Base-by-base conservation (phyloP, 2,329 filamentous ascomycete species). In the Dactylellina leptospora region DNA sequence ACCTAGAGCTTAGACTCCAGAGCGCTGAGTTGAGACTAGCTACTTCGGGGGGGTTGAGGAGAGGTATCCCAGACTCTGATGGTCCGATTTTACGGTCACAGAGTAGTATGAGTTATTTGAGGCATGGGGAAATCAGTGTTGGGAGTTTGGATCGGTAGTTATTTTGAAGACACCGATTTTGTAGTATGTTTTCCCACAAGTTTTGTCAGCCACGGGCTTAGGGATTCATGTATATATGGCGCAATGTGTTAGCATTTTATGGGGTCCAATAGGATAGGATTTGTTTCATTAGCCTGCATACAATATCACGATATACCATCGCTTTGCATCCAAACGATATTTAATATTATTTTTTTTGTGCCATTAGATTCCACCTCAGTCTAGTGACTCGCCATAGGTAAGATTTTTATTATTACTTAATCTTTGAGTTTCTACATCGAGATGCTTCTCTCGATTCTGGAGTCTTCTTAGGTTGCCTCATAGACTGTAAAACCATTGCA, bases 1-100 rank as follows among this genome's bases (percentile, higher is more conserved):
- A 68, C 30, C 27, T 68, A 16, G 62, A 68, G 23, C 23, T 44
- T 18, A 45, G 62, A 27, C 42, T 68, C 20, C 62, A 68, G 36
- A 68, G 62, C 25, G 62, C 62, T 18, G 62, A 68, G 54, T 48
- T 68, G 45, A 68, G 62, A 6, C 62, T 68, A n/a, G 62, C 62
- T 10, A 18, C 62, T 68, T 68, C 62, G 0, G 62, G 62, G 18
- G 62, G 62, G 13, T 42, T 68, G 20, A 38, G 62, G 16, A 59
- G 54, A 18, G 54, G 47, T 1, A 1, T 36, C 4, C 36, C 16
- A 2, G 54, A 60, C 38, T 27, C 18, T 27, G 60, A 60, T 33
- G 62, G 25, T 3, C 54, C 44, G 5, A 59, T 45, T 44, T 42
- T 53, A 54, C 33, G 62, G 13, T 68, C 62, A 9, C 62, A 68